These are phyloP conservation scores for Angomonas ambiguus DNA, from an alignment of 208 protist species.

Conservation along the genomic window DNA sequence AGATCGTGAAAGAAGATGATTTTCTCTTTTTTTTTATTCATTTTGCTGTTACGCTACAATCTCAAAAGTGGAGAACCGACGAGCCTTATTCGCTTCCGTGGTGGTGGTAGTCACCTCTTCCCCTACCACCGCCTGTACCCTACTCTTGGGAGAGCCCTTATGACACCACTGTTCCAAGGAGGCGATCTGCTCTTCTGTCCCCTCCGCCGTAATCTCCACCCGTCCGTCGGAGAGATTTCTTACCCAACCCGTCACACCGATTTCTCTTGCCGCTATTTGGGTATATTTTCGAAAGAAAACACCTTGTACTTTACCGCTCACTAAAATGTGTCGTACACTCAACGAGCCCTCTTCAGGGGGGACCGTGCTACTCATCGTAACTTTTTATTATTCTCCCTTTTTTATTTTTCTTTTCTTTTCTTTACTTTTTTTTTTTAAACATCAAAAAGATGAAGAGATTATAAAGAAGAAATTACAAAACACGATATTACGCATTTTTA, in stretches of 20 bases:
- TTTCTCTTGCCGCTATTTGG: conserved; percentile 25
- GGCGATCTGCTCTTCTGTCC: conserved; percentile 29
- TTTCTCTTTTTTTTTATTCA: background rate
- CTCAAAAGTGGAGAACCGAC: background rate
- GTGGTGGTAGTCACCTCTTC: background rate
- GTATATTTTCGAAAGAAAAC: conserved; percentile 90
- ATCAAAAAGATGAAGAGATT: conserved; percentile 6
- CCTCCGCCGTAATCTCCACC: conserved; percentile 77
- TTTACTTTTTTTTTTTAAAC: conserved; percentile 9
- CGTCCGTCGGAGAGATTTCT: conserved; percentile 68
- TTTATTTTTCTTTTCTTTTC: background rate
- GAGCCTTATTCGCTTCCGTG: background rate
- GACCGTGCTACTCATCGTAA: background rate
- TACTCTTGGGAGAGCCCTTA: conserved; percentile 63
- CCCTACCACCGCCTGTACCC: conserved; percentile 24
- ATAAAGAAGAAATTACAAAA: conserved; percentile 5
- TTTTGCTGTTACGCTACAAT: background rate
- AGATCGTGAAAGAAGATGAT: conserved; percentile 2
- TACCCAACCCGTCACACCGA: conserved; percentile 75
- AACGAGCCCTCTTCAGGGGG: background rate
- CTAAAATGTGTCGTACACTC: conserved; percentile 46
- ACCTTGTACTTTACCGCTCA: conserved; percentile 82
- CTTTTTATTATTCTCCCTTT: conserved; percentile 10
- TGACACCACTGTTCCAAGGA: conserved; percentile 71
- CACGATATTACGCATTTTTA: background rate